A percentile compares a stretch with the other conserved stretches of the same genome.
phyloP scores from a whole-genome alignment of 257 asterid genomes.

The Nicotiana sylvestris region DNA sequence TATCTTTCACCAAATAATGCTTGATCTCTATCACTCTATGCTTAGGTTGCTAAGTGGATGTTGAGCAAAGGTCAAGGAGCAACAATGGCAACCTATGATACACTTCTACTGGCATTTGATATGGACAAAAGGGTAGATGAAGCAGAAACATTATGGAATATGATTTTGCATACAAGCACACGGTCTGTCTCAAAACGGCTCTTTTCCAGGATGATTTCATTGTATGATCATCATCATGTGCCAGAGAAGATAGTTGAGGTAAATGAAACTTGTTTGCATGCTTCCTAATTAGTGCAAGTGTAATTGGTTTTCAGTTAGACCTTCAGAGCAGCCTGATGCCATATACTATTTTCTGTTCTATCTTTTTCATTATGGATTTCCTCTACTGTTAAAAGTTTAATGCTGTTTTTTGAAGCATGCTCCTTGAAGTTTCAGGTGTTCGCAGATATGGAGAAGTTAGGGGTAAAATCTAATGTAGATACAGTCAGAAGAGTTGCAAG shows the following conservation, averaged over 20 bases:
- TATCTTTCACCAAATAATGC: neutral
- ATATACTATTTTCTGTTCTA: neutral
- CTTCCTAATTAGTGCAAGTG: neutral
- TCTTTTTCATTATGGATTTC: neutral
- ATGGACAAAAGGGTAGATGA: slow-evolving; percentile 81
- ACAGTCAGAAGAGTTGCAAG: slow-evolving; percentile 58
- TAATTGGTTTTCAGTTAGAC: neutral
- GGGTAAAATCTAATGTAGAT: slow-evolving; percentile 83
- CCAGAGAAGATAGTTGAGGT: slow-evolving; percentile 74
- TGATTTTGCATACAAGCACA: slow-evolving; percentile 59
- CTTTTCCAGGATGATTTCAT: slow-evolving; percentile 82
- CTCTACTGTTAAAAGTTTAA: neutral
- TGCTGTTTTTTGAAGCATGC: neutral
- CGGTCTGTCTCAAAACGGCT: slow-evolving; percentile 77
- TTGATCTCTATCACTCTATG: neutral
- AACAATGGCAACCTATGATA: slow-evolving; percentile 60
- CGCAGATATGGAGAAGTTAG: slow-evolving; percentile 96
- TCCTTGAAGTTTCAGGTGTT: slow-evolving; percentile 45
- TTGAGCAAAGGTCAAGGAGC: slow-evolving; percentile 23
- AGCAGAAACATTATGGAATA: slow-evolving; percentile 74
- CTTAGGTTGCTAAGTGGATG: slow-evolving; percentile 21
- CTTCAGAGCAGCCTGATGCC: neutral
- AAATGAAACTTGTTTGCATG: slow-evolving; percentile 13
- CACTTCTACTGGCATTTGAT: slow-evolving; percentile 79
- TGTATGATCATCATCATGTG: slow-evolving; percentile 62